Percentiles rank a stretch among this genome's conserved stretches.
Conservation (phyloP, 2,329 filamentous ascomycete genomes). For the Diaporthe vaccinii region DNA sequence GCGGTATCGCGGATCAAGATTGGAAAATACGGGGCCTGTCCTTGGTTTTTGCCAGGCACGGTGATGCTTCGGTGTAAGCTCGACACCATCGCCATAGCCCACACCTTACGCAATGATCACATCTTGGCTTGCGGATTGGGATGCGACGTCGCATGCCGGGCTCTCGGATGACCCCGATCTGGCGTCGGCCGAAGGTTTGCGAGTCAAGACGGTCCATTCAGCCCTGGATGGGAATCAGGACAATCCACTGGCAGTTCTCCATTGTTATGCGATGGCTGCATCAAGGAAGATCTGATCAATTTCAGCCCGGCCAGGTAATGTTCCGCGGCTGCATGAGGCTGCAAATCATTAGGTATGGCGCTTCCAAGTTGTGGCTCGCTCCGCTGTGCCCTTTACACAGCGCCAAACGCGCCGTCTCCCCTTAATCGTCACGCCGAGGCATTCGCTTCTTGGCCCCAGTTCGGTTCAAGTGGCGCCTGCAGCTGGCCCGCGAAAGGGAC, state of each 20-base stretch:
- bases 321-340: not conserved
- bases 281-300: not conserved
- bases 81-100: not conserved
- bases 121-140: not conserved
- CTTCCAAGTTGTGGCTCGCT: not conserved
- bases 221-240: not conserved
- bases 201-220: slow-evolving; percentile 15
- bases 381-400: not conserved
- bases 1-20: slow-evolving; percentile 6
- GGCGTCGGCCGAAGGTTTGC: not conserved
- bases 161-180: slow-evolving; percentile 18
- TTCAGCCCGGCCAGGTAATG: not conserved
- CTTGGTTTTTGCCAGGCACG: slow-evolving; percentile 3
- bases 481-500: not conserved
- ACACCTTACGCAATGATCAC: slow-evolving; percentile 17
- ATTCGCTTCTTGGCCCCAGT: slow-evolving; percentile 15
- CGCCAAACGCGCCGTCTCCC: slow-evolving; percentile 10
- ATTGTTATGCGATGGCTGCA: not conserved
- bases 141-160: slow-evolving; percentile 11
- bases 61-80: slow-evolving; percentile 24
- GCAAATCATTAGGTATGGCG: not conserved
- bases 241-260: not conserved
- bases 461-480: slow-evolving; percentile 19
- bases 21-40: slow-evolving; percentile 6
- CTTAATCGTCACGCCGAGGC: not conserved